Percentiles rank a stretch among this genome's conserved stretches.
phyloP scores from a whole-genome alignment of 371 early-diverging fungal genomes.

The Choanephora cucurbitarum region DNA sequence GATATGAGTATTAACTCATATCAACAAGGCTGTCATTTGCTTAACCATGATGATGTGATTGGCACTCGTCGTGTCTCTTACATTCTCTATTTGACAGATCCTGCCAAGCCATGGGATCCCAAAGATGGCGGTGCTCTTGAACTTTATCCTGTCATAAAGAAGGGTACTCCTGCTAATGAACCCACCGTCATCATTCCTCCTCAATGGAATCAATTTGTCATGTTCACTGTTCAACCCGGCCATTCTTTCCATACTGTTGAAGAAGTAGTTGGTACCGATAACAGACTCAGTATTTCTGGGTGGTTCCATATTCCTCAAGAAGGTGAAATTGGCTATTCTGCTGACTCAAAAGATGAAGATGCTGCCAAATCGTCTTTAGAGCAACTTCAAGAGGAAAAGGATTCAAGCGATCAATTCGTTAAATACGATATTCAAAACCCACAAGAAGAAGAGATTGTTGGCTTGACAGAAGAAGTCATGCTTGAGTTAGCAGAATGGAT shows the following conservation, averaged over 20 bases:
- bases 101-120: conserved; percentile 65
- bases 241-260: conserved; percentile 81
- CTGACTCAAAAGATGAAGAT: conserved; percentile 26
- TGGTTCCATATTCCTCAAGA: conserved; percentile 78
- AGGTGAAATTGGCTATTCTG: conserved; percentile 60
- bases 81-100: conserved; percentile 66
- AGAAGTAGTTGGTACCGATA: conserved; percentile 64
- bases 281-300: conserved; percentile 70
- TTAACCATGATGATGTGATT: conserved; percentile 84
- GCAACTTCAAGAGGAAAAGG: conserved; percentile 22
- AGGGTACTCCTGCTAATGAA: conserved; percentile 62
- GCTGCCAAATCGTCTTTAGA: conserved; percentile 54
- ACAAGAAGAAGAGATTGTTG: conserved; percentile 23
- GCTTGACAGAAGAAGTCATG: conserved; percentile 51
- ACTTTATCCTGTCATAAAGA: conserved; percentile 66
- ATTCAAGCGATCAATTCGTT: conserved; percentile 10
- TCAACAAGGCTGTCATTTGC: conserved; percentile 68
- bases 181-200: conserved; percentile 65
- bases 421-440: conserved; percentile 25
- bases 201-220: conserved; percentile 75
- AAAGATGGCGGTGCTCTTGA: conserved; percentile 74
- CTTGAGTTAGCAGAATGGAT: conserved; percentile 51
- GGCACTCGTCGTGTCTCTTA: conserved; percentile 75
- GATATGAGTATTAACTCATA: conserved; percentile 72
- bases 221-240: conserved; percentile 81